phyloP scores from a whole-genome alignment of 2,329 filamentous ascomycete genomes.

The Trichoderma sp. region DNA sequence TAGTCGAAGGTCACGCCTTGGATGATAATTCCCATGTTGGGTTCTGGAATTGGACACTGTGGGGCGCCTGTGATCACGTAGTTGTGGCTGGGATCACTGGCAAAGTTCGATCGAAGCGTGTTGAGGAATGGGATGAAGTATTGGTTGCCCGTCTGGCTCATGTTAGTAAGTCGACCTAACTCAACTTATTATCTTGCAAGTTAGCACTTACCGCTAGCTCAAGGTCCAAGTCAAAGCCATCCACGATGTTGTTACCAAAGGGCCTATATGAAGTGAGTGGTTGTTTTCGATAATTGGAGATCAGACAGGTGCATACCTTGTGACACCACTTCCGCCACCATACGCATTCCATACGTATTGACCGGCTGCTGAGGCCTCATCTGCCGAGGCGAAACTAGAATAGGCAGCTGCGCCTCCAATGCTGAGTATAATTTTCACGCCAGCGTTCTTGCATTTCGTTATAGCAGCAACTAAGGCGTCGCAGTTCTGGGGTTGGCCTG shows the following conservation, averaged over 20 bases:
- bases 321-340: slow-evolving; percentile 23
- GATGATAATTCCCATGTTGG: slow-evolving; percentile 48
- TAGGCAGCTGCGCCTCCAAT: slow-evolving; percentile 26
- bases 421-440: slow-evolving; percentile 28
- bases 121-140: slow-evolving; percentile 28
- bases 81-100: slow-evolving; percentile 26
- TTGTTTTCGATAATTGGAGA: too few relatives aligned
- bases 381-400: slow-evolving; percentile 23
- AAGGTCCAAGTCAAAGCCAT: slow-evolving; percentile 36
- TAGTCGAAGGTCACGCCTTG: slow-evolving; percentile 34
- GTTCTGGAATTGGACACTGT: too few relatives aligned
- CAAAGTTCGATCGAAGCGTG: slow-evolving; percentile 31
- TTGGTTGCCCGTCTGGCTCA: slow-evolving; percentile 6
- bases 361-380: slow-evolving; percentile 24
- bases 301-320: slow-evolving; percentile 12
- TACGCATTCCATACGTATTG: slow-evolving; percentile 29
- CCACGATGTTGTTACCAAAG: slow-evolving; percentile 33
- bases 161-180: too few relatives aligned
- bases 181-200: too few relatives aligned
- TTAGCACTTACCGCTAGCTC: too few relatives aligned
- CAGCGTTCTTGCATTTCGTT: slow-evolving; percentile 22
- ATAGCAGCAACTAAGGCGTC: slow-evolving; percentile 24
- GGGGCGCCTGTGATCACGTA: slow-evolving; percentile 52
- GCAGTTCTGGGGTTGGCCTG: slow-evolving; percentile 36
- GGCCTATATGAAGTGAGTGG: slow-evolving; percentile 24